Conservation (phyloP, 2,329 filamentous ascomycete genomes). For the Cytospora leucostoma region DNA sequence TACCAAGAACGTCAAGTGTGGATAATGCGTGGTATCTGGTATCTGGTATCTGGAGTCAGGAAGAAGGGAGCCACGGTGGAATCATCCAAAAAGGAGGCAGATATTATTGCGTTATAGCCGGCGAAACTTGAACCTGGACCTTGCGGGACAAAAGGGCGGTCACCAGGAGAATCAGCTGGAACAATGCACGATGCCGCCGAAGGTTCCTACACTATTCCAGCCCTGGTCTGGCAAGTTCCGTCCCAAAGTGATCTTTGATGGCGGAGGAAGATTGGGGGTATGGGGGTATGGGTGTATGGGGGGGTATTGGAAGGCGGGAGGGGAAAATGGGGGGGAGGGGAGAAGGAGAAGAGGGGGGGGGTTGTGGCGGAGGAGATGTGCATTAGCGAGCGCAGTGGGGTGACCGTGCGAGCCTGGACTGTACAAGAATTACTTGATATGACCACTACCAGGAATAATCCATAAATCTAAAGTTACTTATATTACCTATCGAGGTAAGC, state of each 20-base stretch:
- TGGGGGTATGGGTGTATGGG: no score
- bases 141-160: slow-evolving; percentile 24
- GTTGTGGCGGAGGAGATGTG: neutral
- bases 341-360: neutral
- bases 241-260: neutral
- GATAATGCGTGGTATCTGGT: neutral
- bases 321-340: neutral
- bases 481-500: neutral
- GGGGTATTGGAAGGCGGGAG: no score
- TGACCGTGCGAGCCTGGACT: neutral
- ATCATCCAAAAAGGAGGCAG: neutral
- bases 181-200: slow-evolving; percentile 5
- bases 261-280: neutral
- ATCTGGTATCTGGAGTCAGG: neutral
- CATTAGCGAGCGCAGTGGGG: neutral
- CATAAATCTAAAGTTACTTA: no score
- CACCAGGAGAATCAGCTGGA: slow-evolving; percentile 16
- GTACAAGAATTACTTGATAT: neutral
- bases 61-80: neutral
- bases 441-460: neutral
- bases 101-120: neutral
- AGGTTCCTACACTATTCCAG: neutral
- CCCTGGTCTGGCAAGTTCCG: neutral
- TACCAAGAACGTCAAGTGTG: neutral
- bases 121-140: neutral